Base-by-base conservation (phyloP, 306 rosid species). In the Lithocarpus polystachyus region DNA sequence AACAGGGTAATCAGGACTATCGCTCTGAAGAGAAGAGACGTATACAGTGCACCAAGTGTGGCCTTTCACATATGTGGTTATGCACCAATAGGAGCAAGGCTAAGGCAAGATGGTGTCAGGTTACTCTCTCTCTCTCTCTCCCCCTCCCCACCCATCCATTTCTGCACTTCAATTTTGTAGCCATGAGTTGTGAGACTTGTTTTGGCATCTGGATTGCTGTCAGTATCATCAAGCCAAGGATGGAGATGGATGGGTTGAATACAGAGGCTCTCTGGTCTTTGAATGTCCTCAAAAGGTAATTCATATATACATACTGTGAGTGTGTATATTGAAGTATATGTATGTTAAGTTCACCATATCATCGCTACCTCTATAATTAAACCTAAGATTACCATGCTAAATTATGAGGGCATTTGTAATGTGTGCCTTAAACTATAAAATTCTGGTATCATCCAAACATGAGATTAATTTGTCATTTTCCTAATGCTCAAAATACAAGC, bases 101-200 rank as follows among this genome's bases (percentile, higher is more conserved):
- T 35, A 96, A 93, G 82, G 97, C 99, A 65, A 96, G 99, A 88
- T 96, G 99, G 98, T 96, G 98, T 78, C 97, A 96, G 99, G 99
- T 95, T 62, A 71, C 90, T 45, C 60, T 83, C 80, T 40, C 67
- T 75, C 72, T 28, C 29, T 73, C 71, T 75, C 55, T 68, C 24
- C 28, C 5, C 56, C 51, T 55, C 31, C 60, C 75, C 37, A 64
- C 19, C 52, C 9, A 19, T 10, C 22, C 28, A 10, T 40, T 72
- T 22, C 17, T 29, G 22, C 43, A 17, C 40, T 29, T 61, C 53
- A 20, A 77, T 72, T 77, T 75, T 84, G 56, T 56, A 22, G 61
- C 52, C 52, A 62, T 79, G 79, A 55, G 55, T 80, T 82, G 15
- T 72, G 57, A 51, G 60, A 77, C 78, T 76, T 72, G 70, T 76